Evolutionary conservation across 805 yeast species (phyloP).

Genomic region (Blastobotrys terrestris): DNA sequence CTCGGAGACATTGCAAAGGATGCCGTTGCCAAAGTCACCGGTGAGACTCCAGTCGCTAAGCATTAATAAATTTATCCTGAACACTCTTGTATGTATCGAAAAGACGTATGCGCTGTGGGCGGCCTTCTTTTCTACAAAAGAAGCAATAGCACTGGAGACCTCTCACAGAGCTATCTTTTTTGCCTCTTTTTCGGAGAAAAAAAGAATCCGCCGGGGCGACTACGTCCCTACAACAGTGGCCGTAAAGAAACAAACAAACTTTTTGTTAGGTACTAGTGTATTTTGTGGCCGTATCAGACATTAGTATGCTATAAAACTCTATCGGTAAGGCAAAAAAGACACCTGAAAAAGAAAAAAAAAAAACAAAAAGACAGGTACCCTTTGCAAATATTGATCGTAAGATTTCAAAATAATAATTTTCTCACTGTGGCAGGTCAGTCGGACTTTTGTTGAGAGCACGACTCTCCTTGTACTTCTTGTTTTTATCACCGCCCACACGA

Average conservation of each 20-base stretch:
- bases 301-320: too few relatives aligned
- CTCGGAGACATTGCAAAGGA: slow-evolving; percentile 91
- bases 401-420: background rate
- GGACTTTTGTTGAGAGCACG: slow-evolving; percentile 1
- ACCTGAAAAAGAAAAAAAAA: background rate
- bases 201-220: too few relatives aligned
- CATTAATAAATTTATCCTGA: background rate
- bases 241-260: slow-evolving; percentile 2
- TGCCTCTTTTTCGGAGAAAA: too few relatives aligned
- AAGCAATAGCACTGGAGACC: too few relatives aligned
- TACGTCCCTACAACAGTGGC: slow-evolving; percentile 1
- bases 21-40: slow-evolving; percentile 55
- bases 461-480: slow-evolving; percentile 11
- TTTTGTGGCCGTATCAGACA: too few relatives aligned
- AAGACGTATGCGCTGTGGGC: too few relatives aligned
- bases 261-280: too few relatives aligned
- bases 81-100: too few relatives aligned
- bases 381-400: background rate
- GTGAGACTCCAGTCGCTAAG: slow-evolving; percentile 44
- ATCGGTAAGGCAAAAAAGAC: too few relatives aligned
- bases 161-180: too few relatives aligned
- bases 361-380: background rate
- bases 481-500: slow-evolving; percentile 34
- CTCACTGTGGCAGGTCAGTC: slow-evolving; percentile 16
- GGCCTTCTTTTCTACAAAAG: too few relatives aligned